Percentiles rank a stretch among this genome's conserved stretches.
Conservation (phyloP, 306 rosid species). For the Vachellia pachyceras region DNA sequence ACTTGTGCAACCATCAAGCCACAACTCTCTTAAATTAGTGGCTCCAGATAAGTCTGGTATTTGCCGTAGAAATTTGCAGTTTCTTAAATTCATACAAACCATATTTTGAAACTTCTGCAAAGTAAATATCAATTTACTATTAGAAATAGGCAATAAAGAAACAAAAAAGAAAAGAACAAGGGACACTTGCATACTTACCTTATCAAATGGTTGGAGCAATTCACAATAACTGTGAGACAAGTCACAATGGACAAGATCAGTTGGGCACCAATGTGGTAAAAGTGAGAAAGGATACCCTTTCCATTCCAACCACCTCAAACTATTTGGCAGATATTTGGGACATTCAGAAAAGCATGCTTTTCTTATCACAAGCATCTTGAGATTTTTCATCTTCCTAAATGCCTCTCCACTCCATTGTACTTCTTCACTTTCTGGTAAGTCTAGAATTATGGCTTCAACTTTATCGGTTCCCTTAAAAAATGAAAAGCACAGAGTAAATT, state of each 20-base stretch:
- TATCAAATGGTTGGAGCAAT: neutral
- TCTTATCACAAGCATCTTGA: neutral
- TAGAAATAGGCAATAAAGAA: neutral
- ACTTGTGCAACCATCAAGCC: neutral
- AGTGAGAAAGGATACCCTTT: neutral
- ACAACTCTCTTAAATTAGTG: neutral
- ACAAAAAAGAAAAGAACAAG: neutral
- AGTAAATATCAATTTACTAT: too few relatives aligned
- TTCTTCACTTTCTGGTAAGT: neutral
- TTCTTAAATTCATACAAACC: neutral
- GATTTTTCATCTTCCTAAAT: neutral
- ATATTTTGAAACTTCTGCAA: neutral
- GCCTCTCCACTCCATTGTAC: neutral
- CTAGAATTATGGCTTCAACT: neutral
- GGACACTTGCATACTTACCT: neutral
- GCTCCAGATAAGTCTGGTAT: neutral
- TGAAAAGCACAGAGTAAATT: neutral
- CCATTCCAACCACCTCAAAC: slow-evolving; percentile 12
- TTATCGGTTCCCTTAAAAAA: neutral
- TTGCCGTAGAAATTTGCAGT: neutral
- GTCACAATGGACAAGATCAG: neutral
- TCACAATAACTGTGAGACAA: neutral
- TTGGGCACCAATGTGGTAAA: neutral
- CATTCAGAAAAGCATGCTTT: neutral
- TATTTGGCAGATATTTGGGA: neutral